Conservation (phyloP, 2,329 filamentous ascomycete genomes). For the Phialocephala subalpina region DNA sequence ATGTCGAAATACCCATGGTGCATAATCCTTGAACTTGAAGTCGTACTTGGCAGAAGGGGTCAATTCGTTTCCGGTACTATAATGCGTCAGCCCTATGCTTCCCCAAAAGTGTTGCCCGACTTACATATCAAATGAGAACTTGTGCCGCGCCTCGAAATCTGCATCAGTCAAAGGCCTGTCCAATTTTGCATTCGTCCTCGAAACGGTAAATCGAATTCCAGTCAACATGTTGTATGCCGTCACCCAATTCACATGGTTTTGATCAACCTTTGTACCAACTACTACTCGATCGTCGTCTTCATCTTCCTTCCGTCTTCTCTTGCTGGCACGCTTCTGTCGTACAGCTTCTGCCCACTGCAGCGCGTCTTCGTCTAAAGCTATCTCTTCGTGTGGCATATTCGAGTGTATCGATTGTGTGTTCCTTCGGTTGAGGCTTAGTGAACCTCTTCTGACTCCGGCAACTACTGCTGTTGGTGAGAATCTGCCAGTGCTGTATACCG, state of each 20-base stretch:
- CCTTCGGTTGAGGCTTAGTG: slow-evolving; percentile 81
- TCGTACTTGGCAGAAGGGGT: slow-evolving; percentile 99
- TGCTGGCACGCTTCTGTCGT: slow-evolving; percentile 88
- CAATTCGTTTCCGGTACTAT: slow-evolving; percentile 91
- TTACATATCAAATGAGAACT: slow-evolving; percentile 98
- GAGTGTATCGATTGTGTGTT: slow-evolving; percentile 87
- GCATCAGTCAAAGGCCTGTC: slow-evolving; percentile 88
- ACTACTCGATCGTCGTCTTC: slow-evolving; percentile 94
- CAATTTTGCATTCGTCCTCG: slow-evolving; percentile 94
- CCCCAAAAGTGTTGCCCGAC: slow-evolving; percentile 45
- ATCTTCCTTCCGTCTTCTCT: slow-evolving; percentile 81
- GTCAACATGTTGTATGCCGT: slow-evolving; percentile 99
- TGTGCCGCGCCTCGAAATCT: slow-evolving; percentile 94
- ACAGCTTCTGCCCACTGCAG: slow-evolving; percentile 92
- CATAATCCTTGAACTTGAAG: slow-evolving; percentile 99
- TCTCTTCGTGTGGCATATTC: slow-evolving; percentile 83
- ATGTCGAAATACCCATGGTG: slow-evolving; percentile 98
- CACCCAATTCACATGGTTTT: slow-evolving; percentile 96
- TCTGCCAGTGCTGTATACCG: slow-evolving; percentile 75
- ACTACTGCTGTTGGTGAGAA: slow-evolving; percentile 72
- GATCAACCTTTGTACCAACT: slow-evolving; percentile 96
- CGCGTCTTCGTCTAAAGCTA: slow-evolving; percentile 88
- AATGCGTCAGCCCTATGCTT: slow-evolving; percentile 45
- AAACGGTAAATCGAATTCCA: slow-evolving; percentile 96
- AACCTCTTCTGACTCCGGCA: slow-evolving; percentile 74